Percentiles rank a stretch among this genome's conserved stretches.
Conservation (phyloP, 2,329 filamentous ascomycete species). For the Sclerotiophoma versabilis region DNA sequence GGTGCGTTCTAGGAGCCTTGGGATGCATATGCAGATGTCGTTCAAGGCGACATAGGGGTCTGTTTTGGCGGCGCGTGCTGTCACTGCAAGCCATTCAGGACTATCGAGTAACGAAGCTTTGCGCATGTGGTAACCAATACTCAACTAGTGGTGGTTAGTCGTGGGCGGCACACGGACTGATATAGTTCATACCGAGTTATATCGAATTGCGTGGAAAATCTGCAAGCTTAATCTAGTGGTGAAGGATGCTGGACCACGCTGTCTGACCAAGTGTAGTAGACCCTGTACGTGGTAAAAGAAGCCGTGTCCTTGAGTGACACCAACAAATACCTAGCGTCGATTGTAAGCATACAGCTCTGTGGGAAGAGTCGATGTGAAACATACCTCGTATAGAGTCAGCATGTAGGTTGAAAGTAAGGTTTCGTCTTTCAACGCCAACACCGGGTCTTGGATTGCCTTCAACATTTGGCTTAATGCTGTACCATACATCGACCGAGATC, state of each 20-base stretch:
- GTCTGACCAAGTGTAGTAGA: conserved; percentile 39
- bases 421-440: conserved; percentile 40
- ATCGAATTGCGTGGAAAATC: conserved; percentile 46
- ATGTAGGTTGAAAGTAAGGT: conserved; percentile 46
- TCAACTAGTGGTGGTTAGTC: conserved; percentile 34
- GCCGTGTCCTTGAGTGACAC: conserved; percentile 42
- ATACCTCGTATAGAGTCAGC: conserved; percentile 45
- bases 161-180: no score
- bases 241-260: conserved; percentile 44
- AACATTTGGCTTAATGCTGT: conserved; percentile 44
- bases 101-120: conserved; percentile 46
- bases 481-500: conserved; percentile 45
- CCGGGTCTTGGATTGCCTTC: conserved; percentile 38
- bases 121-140: conserved; percentile 44
- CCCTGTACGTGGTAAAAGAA: conserved; percentile 50
- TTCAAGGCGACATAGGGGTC: conserved; percentile 45
- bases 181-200: conserved; percentile 37
- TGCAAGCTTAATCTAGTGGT: conserved; percentile 39
- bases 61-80: conserved; percentile 36
- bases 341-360: background rate
- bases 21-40: conserved; percentile 44
- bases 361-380: background rate
- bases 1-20: conserved; percentile 44
- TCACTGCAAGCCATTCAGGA: conserved; percentile 44
- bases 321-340: conserved; percentile 42